Evolutionary conservation across 2,329 filamentous ascomycete genomes (phyloP), one percentile per base, ranked within the genome.

Genomic region (Ascochyta pisi): DNA sequence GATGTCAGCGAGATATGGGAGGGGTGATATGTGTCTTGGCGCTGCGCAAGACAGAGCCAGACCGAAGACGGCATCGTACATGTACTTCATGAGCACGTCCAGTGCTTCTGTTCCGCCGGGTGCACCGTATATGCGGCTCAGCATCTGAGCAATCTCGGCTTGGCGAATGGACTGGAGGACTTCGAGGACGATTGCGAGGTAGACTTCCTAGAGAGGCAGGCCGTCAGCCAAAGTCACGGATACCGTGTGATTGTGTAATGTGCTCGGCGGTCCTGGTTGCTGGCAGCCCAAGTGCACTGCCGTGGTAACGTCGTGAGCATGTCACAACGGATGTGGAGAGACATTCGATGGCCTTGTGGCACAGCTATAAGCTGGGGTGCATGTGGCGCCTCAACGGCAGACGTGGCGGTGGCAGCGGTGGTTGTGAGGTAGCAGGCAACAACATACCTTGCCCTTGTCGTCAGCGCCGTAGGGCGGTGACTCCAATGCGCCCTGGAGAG

Each of bases 61-160:
- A 19, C 6, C 15, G 31, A 9, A 19, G n/a, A 33, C n/a, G 10
- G 24, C 16, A 37, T 82, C 89, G 71, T 86, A 97, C 87, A 97
- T 82, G 79, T 97, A 99, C 82, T 99, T 99, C 91, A 96, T 96
- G 76, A 99, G 81, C 47, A 94, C 92, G 76, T 99, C 95, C 65
- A 96, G 81, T 58, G 90, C 84, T 78, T 98, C 95, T 59, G 86
- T 86, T 26, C 95, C 95, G 59, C 90, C 90, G 46, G 90, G 86
- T 10, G 88, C 87, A 57, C 81, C 82, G 79, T 95, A 92, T 70
- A 98, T 89, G 54, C 88, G 86, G 78, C 89, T 87, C 65, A 99
- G 82, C 70, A 98, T 87, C 13, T 91, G 90, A 62, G 88, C 92
- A 91, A 98, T 98, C 68, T 99, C 95, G 67, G 90, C 90, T 72